A percentile compares a stretch with the other conserved stretches of the same genome.
phyloP scores from a whole-genome alignment of 2,329 filamentous ascomycete genomes.

The Botrytis tulipae region DNA sequence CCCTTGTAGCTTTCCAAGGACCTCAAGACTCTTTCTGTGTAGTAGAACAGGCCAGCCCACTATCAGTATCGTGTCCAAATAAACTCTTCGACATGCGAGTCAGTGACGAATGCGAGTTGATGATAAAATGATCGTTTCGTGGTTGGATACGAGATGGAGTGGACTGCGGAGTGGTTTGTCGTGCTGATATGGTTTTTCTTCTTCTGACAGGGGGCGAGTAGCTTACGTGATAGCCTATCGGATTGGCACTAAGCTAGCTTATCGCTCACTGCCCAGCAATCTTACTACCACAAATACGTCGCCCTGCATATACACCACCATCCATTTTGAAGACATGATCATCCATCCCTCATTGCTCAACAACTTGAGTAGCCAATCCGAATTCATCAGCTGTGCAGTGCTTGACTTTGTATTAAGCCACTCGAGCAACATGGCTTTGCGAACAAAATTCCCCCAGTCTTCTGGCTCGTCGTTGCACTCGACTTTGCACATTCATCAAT shows the following conservation, averaged over 20 bases:
- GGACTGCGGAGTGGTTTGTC: not conserved
- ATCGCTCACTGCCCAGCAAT: not conserved
- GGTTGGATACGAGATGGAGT: not conserved
- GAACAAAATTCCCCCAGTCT: not conserved
- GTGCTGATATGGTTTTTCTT: not conserved
- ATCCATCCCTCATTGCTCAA: not conserved
- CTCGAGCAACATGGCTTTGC: not conserved
- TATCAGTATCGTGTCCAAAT: not conserved
- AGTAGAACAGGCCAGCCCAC: not conserved
- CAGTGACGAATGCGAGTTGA: not conserved
- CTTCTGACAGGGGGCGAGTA: not conserved
- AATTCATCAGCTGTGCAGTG: not conserved
- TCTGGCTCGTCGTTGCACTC: slow-evolving; percentile 2
- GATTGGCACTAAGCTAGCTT: not conserved
- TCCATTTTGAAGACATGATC: not conserved
- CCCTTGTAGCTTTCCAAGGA: not conserved
- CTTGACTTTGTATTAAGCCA: not conserved
- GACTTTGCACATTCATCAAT: not conserved
- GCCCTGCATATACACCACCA: not conserved
- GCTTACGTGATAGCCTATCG: not conserved
- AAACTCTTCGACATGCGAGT: not conserved
- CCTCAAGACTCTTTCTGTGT: not conserved
- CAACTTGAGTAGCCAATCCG: not conserved
- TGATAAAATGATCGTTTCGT: not conserved
- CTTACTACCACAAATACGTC: not conserved